Conservation (phyloP, 768 basidiomycete genomes). For the Termitomyces eurrhizus region DNA sequence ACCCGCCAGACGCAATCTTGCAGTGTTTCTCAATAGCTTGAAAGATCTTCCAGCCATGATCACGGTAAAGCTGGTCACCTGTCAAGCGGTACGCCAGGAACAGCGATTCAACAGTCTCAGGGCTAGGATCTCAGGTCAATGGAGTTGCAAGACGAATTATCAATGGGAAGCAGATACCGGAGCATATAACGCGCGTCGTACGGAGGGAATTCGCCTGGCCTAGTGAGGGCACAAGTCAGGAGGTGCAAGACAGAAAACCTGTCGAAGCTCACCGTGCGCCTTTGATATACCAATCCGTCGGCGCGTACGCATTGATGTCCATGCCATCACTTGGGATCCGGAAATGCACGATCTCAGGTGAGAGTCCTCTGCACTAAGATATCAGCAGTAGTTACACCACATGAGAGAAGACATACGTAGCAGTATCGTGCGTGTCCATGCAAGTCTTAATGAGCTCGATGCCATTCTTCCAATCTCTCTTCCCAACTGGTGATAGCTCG, state of each 20-base stretch:
- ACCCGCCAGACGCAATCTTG: slow-evolving; percentile 73
- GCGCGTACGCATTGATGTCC: slow-evolving; percentile 34
- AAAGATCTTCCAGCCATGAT: slow-evolving; percentile 88
- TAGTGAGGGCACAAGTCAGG: slow-evolving; percentile 7
- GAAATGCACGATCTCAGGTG: slow-evolving; percentile 90
- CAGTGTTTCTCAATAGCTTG: slow-evolving; percentile 85
- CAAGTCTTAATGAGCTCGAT: slow-evolving; percentile 83
- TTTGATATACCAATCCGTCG: slow-evolving; percentile 90
- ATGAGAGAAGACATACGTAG: slow-evolving; percentile 54
- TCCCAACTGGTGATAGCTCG: slow-evolving; percentile 57
- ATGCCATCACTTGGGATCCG: slow-evolving; percentile 56
- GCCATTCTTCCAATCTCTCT: slow-evolving; percentile 81
- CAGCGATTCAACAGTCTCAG: slow-evolving; percentile 92
- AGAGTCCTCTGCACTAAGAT: slow-evolving; percentile 55
- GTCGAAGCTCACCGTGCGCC: slow-evolving; percentile 51
- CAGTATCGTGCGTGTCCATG: slow-evolving; percentile 79
- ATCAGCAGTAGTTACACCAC: neutral
- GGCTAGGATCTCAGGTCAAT: slow-evolving; percentile 38
- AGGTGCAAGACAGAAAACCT: neutral
- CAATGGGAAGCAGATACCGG: slow-evolving; percentile 36
- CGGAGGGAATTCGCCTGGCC: slow-evolving; percentile 39
- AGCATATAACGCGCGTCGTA: slow-evolving; percentile 94
- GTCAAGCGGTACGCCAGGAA: slow-evolving; percentile 92
- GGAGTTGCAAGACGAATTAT: neutral
- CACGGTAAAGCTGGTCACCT: slow-evolving; percentile 75